phyloP scores from a whole-genome alignment of 2,329 filamentous ascomycete genomes.

The Juglanconis oblonga region DNA sequence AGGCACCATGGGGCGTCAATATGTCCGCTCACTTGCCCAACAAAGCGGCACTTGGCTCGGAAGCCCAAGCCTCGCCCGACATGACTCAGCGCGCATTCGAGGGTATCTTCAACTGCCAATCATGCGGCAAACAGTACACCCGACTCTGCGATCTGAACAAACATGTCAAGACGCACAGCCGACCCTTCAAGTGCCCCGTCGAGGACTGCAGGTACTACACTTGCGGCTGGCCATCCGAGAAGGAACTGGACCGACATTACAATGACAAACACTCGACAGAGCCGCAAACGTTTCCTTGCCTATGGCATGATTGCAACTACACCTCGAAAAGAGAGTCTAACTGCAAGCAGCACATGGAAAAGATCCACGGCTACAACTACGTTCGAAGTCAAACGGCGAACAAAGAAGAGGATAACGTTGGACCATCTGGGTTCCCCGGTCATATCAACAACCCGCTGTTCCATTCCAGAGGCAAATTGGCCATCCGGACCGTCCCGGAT shows the following conservation, averaged over 20 bases:
- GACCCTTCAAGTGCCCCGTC: slow-evolving; percentile 64
- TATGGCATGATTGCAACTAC: slow-evolving; percentile 65
- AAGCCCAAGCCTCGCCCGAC: neutral
- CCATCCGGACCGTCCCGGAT: slow-evolving; percentile 12
- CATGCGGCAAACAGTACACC: slow-evolving; percentile 27
- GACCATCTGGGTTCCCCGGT: neutral
- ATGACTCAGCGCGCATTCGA: neutral
- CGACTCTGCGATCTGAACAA: slow-evolving; percentile 36
- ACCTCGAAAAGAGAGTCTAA: slow-evolving; percentile 75
- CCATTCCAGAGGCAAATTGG: slow-evolving; percentile 4
- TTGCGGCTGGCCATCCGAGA: slow-evolving; percentile 74
- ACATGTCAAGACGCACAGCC: slow-evolving; percentile 13
- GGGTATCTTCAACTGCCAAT: slow-evolving; percentile 21
- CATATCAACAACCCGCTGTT: neutral
- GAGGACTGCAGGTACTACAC: slow-evolving; percentile 65
- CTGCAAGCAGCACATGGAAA: slow-evolving; percentile 86
- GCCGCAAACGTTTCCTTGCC: slow-evolving; percentile 65
- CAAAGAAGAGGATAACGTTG: slow-evolving; percentile 1
- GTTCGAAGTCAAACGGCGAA: slow-evolving; percentile 60
- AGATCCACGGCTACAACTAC: slow-evolving; percentile 71
- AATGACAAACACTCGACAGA: slow-evolving; percentile 72
- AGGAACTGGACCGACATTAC: slow-evolving; percentile 72
- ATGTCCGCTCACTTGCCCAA: slow-evolving; percentile 3
- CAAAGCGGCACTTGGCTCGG: neutral
- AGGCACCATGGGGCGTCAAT: slow-evolving; percentile 10